Conservation (phyloP, 768 basidiomycete genomes). For the Boletus sensibilis region DNA sequence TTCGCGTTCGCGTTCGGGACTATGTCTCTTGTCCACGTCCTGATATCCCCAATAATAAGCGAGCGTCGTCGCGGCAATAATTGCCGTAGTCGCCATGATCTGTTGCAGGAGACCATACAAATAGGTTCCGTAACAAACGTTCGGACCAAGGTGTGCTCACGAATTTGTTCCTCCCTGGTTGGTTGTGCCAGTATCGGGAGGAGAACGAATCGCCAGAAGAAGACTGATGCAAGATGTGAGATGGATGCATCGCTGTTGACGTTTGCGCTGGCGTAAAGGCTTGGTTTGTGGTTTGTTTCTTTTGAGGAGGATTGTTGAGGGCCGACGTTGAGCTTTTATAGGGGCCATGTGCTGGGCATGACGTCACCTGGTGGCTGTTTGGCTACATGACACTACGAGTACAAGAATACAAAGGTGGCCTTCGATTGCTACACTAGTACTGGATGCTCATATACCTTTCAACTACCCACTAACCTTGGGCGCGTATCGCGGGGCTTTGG, state of each 20-base stretch:
- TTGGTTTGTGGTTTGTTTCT: background rate
- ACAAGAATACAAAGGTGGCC: background rate
- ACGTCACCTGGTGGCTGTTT: slow-evolving; percentile 22
- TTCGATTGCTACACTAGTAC: background rate
- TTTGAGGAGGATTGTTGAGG: slow-evolving; percentile 13
- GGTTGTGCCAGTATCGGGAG: slow-evolving; percentile 34
- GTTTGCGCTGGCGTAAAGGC: background rate
- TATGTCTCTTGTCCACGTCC: slow-evolving; percentile 34
- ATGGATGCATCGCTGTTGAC: slow-evolving; percentile 24
- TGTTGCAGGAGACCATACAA: slow-evolving; percentile 2
- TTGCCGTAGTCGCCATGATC: slow-evolving; percentile 30
- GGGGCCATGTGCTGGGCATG: slow-evolving; percentile 24
- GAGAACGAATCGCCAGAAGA: slow-evolving; percentile 26
- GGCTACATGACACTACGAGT: background rate
- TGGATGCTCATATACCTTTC: background rate
- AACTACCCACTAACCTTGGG: background rate
- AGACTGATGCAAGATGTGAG: slow-evolving; percentile 23
- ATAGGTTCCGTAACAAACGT: too few species aligned
- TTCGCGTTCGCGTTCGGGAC: slow-evolving; percentile 8
- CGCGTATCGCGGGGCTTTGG: background rate
- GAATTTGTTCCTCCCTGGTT: slow-evolving; percentile 33
- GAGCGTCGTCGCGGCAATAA: slow-evolving; percentile 31
- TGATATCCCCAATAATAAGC: slow-evolving; percentile 39
- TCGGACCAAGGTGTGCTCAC: slow-evolving; percentile 13
- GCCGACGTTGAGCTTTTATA: slow-evolving; percentile 19